Evolutionary conservation across 2,329 filamentous ascomycete genomes (phyloP).

Genomic region (Cercospora zeae-maydis): DNA sequence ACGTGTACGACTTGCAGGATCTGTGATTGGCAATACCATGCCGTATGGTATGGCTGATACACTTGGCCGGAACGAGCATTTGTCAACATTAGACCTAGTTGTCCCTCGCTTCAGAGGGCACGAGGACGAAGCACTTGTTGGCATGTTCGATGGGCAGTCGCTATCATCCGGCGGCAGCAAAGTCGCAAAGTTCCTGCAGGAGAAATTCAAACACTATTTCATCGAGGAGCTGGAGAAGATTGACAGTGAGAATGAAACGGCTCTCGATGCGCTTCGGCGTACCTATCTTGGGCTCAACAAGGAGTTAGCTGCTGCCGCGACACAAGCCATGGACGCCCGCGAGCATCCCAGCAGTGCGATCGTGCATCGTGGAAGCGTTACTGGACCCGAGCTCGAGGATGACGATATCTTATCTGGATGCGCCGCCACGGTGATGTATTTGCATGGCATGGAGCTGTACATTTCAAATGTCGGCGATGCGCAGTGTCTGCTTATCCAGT

Average conservation of each 20-base stretch:
- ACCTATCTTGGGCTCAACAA: constrained; percentile 91
- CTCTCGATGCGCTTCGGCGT: constrained; percentile 76
- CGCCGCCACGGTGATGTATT: constrained; percentile 85
- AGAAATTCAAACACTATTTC: constrained; percentile 88
- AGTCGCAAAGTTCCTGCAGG: constrained; percentile 93
- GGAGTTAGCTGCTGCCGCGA: constrained; percentile 81
- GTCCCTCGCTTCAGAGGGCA: constrained; percentile 87
- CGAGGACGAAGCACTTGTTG: constrained; percentile 83
- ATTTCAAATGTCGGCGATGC: constrained; percentile 94
- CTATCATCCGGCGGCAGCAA: constrained; percentile 86
- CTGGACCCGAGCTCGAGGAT: constrained; percentile 74
- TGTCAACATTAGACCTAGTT: constrained; percentile 93
- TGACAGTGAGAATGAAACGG: constrained; percentile 60
- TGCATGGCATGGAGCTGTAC: constrained; percentile 85
- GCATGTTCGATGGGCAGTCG: constrained; percentile 94
- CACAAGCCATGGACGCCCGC: constrained; percentile 74
- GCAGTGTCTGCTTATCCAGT: constrained; percentile 91
- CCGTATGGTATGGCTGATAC: constrained; percentile 98
- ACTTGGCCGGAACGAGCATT: constrained; percentile 84
- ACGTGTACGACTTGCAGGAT: constrained; percentile 95
- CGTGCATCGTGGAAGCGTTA: constrained; percentile 66
- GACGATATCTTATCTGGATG: constrained; percentile 88
- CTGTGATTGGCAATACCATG: constrained; percentile 74
- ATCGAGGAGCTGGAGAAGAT: constrained; percentile 74
- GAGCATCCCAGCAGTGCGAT: constrained; percentile 48